A percentile compares a stretch with the other conserved stretches of the same genome.
Conservation (phyloP, 352 stramenopile species). For the Phytophthora cactorum region DNA sequence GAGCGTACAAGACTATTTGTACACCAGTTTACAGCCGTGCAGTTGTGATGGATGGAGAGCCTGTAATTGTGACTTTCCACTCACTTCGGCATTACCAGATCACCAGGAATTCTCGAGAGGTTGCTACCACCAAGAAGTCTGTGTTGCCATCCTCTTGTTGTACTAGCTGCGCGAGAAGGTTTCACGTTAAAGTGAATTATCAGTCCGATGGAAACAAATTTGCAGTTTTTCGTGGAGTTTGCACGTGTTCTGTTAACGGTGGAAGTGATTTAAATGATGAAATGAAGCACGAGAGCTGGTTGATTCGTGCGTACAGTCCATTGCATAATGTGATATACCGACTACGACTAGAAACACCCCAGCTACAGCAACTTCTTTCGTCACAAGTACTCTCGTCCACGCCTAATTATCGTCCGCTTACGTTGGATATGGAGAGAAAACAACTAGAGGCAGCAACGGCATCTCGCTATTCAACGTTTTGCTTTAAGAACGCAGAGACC, state of each 20-base stretch:
- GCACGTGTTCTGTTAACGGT: conserved; percentile 51
- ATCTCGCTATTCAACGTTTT: conserved; percentile 34
- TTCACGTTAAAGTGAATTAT: conserved; percentile 48
- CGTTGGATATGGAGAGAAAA: conserved; percentile 28
- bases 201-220: conserved; percentile 32
- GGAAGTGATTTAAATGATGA: conserved; percentile 13
- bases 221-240: conserved; percentile 42
- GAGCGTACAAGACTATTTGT: conserved; percentile 38
- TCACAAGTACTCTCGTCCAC: conserved; percentile 1
- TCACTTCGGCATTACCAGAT: conserved; percentile 36
- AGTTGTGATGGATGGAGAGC: conserved; percentile 65
- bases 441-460: conserved; percentile 18
- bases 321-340: conserved; percentile 60
- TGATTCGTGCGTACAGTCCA: conserved; percentile 76
- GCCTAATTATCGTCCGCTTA: conserved; percentile 9
- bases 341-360: conserved; percentile 46
- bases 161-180: conserved; percentile 53
- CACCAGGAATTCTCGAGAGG: not conserved
- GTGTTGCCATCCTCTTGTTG: conserved; percentile 42
- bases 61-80: conserved; percentile 67
- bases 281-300: conserved; percentile 39
- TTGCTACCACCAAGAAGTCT: not conserved
- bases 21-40: conserved; percentile 49
- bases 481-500: conserved; percentile 16
- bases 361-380: conserved; percentile 54